Percentiles rank a stretch among this genome's conserved stretches.
phyloP scores from a whole-genome alignment of 305 asterid genomes.

The Ajuga reptans region DNA sequence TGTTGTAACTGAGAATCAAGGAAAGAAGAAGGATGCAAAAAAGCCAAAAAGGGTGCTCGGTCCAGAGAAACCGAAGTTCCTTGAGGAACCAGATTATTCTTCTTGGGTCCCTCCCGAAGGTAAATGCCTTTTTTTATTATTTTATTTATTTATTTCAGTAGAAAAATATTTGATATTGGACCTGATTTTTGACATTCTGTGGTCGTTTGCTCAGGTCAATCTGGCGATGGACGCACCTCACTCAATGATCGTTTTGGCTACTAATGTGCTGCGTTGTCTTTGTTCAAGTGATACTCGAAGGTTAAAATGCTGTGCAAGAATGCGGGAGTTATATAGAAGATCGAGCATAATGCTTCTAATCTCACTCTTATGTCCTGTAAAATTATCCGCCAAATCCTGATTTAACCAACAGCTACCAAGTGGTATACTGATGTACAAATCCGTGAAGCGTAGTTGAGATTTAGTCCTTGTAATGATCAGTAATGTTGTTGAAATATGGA shows the following conservation, averaged over 20 bases:
- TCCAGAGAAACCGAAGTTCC: constrained; percentile 68
- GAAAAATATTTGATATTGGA: not conserved
- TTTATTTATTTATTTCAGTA: not conserved
- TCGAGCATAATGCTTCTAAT: not conserved
- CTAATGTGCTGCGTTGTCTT: constrained; percentile 18
- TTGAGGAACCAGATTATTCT: constrained; percentile 41
- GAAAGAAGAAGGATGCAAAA: constrained; percentile 42
- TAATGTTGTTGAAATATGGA: too few species aligned
- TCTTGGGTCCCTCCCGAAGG: constrained; percentile 98
- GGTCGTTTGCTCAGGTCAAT: constrained; percentile 56
- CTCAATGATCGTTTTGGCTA: constrained; percentile 85
- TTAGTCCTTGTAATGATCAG: not conserved
- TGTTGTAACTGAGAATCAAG: constrained; percentile 26
- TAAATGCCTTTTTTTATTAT: constrained; percentile 9
- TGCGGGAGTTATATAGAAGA: not conserved
- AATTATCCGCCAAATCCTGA: not conserved
- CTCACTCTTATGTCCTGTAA: not conserved
- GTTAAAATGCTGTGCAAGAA: not conserved
- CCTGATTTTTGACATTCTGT: not conserved
- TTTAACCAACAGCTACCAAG: not conserved
- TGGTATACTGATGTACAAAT: not conserved
- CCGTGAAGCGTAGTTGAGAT: constrained; percentile 9
- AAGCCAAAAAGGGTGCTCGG: constrained; percentile 56
- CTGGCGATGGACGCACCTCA: constrained; percentile 92
- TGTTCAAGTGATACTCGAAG: not conserved